phyloP scores from a whole-genome alignment of 164 flowering plant species.

The Tetrastigma voinierianum region DNA sequence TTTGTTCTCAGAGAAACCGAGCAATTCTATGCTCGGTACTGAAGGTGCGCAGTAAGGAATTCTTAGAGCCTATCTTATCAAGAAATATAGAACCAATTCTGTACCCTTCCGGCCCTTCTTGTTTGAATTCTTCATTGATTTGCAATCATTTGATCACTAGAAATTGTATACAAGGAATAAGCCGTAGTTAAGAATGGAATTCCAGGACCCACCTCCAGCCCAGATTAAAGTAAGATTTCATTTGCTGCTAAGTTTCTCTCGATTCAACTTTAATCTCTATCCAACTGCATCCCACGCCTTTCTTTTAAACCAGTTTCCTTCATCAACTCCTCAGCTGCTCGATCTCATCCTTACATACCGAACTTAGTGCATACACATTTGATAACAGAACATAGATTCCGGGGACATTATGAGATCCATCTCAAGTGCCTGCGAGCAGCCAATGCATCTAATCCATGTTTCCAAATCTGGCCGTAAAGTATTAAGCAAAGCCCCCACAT shows the following conservation, averaged over 20 bases:
- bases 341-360: conserved; percentile 74
- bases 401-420: conserved; percentile 54
- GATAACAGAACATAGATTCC: conserved; percentile 62
- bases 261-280: conserved; percentile 22
- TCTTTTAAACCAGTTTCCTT: conserved; percentile 54
- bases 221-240: too few relatives aligned
- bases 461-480: conserved; percentile 53
- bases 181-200: too few relatives aligned
- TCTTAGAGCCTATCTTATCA: too few relatives aligned
- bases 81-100: too few relatives aligned
- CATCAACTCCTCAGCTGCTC: conserved; percentile 52
- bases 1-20: too few relatives aligned
- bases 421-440: conserved; percentile 71
- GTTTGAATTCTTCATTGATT: too few relatives aligned
- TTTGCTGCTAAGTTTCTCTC: neutral
- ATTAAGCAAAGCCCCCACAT: conserved; percentile 77
- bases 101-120: too few relatives aligned
- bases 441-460: conserved; percentile 56
- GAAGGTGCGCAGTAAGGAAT: too few relatives aligned
- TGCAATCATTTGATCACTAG: too few relatives aligned
- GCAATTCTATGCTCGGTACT: too few relatives aligned
- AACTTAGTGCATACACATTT: conserved; percentile 61
- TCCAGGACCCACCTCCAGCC: too few relatives aligned
- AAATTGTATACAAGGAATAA: too few relatives aligned
- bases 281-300: conserved; percentile 57